These are phyloP conservation scores for Cytospora schulzeri DNA, from an alignment of 2,329 filamentous ascomycete species.

Conservation along the genomic window DNA sequence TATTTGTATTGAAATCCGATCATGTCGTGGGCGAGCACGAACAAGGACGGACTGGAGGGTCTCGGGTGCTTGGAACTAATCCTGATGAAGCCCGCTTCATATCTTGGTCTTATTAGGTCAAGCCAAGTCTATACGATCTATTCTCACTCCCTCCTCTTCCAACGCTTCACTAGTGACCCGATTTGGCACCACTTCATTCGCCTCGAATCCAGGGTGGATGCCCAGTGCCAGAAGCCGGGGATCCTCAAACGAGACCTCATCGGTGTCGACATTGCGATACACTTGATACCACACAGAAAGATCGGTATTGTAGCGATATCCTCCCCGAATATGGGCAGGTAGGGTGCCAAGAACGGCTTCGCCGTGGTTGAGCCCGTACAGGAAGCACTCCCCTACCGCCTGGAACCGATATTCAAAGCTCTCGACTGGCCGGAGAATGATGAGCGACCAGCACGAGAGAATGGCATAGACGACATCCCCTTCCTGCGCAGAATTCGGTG, in stretches of 20 bases:
- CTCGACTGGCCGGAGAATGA: neutral
- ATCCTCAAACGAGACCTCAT: neutral
- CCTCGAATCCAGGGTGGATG: neutral
- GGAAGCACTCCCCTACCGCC: neutral
- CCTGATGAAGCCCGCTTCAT: neutral
- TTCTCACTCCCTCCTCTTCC: neutral
- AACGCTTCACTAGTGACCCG: neutral
- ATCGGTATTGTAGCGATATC: neutral
- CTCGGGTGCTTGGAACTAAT: neutral
- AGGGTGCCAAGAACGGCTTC: neutral
- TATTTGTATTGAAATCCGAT: no score
- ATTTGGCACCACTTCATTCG: fast-evolving
- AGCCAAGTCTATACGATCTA: neutral
- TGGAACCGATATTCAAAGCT: neutral
- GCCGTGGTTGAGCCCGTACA: neutral
- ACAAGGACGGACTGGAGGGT: no score
- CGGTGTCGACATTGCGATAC: neutral
- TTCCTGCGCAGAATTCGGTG: neutral
- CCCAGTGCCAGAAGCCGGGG: neutral
- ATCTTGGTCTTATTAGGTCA: neutral
- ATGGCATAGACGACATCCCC: slow-evolving; percentile 5
- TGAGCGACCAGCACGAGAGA: neutral
- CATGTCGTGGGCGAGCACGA: no score
- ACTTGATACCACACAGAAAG: neutral
- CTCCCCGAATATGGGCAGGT: neutral